Evolutionary conservation across 208 protist species (phyloP).

Genomic region (Trypanosoma scelopori): DNA sequence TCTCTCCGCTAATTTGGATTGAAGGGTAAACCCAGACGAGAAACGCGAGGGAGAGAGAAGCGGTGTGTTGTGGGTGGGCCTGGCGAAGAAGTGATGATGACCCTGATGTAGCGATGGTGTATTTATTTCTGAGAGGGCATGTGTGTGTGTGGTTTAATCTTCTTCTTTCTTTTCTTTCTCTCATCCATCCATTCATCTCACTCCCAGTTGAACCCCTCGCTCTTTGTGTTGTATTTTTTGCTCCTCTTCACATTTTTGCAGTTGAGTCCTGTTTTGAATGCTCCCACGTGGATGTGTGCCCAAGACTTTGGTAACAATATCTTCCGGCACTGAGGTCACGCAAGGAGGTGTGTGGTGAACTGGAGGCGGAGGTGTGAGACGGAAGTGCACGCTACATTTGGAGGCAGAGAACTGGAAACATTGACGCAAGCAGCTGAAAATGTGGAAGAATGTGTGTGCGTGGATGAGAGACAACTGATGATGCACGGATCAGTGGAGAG

Average conservation of each 20-base stretch:
- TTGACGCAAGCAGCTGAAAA: too few species aligned
- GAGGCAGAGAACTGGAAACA: too few species aligned
- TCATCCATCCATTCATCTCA: too few species aligned
- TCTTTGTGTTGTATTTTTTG: too few species aligned
- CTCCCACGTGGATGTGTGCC: slow-evolving; percentile 1
- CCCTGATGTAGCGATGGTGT: too few species aligned
- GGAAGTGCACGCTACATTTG: too few species aligned
- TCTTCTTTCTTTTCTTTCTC: neutral
- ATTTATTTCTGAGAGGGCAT: too few species aligned
- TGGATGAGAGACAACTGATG: too few species aligned
- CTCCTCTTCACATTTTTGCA: neutral
- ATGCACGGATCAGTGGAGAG: too few species aligned
- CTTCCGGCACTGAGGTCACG: slow-evolving; percentile 1
- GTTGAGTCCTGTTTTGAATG: too few species aligned
- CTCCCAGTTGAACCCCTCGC: too few species aligned
- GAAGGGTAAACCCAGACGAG: neutral
- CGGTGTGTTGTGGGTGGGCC: neutral
- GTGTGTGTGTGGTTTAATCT: neutral
- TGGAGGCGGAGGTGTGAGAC: neutral
- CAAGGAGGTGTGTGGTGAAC: neutral
- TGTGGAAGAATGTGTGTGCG: too few species aligned
- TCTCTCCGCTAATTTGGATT: slow-evolving; percentile 28
- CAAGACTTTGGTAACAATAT: slow-evolving; percentile 29
- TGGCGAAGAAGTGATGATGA: neutral
- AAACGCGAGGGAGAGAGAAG: neutral